These are phyloP conservation scores for Echium plantagineum DNA, from an alignment of 257 asterid species.

Conservation along the genomic window DNA sequence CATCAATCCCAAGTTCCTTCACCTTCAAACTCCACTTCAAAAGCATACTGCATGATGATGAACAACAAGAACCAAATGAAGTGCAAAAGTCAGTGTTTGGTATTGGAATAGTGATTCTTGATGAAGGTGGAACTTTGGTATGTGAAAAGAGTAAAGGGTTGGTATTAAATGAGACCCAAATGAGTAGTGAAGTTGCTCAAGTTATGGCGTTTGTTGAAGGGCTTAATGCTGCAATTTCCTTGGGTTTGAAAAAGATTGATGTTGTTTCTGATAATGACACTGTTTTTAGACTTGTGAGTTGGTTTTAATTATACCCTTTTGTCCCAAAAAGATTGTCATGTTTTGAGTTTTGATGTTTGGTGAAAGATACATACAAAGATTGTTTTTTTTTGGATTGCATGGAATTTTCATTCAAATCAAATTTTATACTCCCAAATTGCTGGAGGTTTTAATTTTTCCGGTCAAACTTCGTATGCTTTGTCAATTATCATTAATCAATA, in stretches of 20 bases:
- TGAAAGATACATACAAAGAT: too few species aligned
- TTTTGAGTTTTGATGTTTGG: too few species aligned
- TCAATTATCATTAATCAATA: too few species aligned
- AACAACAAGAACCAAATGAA: slow-evolving; percentile 12
- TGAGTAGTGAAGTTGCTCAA: slow-evolving; percentile 20
- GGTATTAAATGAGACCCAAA: slow-evolving; percentile 12
- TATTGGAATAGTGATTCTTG: slow-evolving; percentile 53
- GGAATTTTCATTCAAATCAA: too few species aligned
- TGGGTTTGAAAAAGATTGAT: slow-evolving; percentile 32
- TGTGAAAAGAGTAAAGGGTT: slow-evolving; percentile 43
- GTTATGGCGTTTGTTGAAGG: slow-evolving; percentile 44
- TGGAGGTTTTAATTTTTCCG: too few species aligned
- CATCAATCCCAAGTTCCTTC: too few species aligned
- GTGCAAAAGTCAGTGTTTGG: slow-evolving; percentile 7
- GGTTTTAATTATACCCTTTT: too few species aligned
- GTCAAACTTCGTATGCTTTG: too few species aligned
- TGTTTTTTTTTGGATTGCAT: too few species aligned
- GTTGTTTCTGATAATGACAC: slow-evolving; percentile 19
- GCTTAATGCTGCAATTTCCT: slow-evolving; percentile 30
- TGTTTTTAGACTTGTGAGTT: slow-evolving; percentile 32
- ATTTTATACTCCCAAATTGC: too few species aligned
- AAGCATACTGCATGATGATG: slow-evolving; percentile 32
- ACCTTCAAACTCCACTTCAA: slow-evolving; percentile 36
- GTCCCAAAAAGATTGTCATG: too few species aligned
- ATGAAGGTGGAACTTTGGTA: slow-evolving; percentile 31